Base-by-base conservation (phyloP, 139 green algal species). In the Monoraphidium neglectum region DNA sequence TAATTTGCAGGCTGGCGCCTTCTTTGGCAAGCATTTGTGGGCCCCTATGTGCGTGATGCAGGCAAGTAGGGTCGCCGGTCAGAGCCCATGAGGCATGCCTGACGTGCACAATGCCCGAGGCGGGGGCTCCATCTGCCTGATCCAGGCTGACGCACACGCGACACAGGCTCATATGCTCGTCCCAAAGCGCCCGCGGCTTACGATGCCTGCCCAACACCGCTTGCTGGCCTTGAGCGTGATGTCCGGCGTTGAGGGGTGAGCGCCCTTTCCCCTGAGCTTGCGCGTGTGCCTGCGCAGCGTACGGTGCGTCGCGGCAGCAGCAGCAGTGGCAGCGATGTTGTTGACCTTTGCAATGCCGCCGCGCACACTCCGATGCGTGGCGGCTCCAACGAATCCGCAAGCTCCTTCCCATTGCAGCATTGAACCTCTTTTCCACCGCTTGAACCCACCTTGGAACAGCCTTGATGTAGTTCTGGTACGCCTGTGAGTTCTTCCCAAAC, bases 401-500 rank as follows among this genome's bases (percentile, higher is more conserved):
- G n/a, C 43, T 8, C 43, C 43, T 30, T 10, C 56, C 5, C 15
- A 16, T 37, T 33, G 70, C 35, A 16, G n/a, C 24, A n/a, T n/a
- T 37, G 18, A n/a, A 30, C 5, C 18, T 4, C 13, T 21, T 2
- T 43, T 16, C 18, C 51, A 51, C 15, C 16, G 35, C 32, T 53
- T 33, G 4, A 24, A 54, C 46, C 40, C 30, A 75, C 54, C 64
- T 83, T 47, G 93, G 90, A 12, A 96, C 81, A 4, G 77, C 57
- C 61, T 90, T 23, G 2, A 89, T 24, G 81, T 98, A 98, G 3
- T 79, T 70, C 72, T 90, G 80, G 74, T 98, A 98, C 0, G 88
- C 93, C 15, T 94, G 65, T 2, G 94, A 98, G 85, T 97, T 97
- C 73, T 98, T 98, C 36, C 94, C 94, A 33, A 87, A 92, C 77